Conservation (phyloP, 1,284 basidiomycete species). For the Moniliophthora roreri region DNA sequence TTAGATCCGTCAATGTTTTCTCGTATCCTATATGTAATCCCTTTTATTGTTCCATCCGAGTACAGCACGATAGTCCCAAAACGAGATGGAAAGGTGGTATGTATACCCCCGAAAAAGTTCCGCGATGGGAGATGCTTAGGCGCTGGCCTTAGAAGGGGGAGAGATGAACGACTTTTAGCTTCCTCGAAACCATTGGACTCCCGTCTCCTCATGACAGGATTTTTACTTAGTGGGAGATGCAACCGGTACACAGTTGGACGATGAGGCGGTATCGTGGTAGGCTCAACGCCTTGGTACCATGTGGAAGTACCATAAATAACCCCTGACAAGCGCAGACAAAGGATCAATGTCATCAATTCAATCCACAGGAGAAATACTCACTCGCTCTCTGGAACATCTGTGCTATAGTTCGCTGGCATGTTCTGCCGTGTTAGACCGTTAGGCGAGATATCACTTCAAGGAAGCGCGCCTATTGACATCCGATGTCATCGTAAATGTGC, state of each 20-base stretch:
- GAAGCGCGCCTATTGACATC: conserved; percentile 48
- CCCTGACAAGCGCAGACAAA: conserved; percentile 43
- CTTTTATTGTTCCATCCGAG: too few species aligned
- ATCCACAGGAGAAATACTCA: conserved; percentile 1
- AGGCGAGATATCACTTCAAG: not conserved
- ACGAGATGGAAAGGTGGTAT: too few species aligned
- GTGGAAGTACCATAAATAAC: conserved; percentile 62
- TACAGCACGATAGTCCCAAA: too few species aligned
- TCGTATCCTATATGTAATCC: too few species aligned
- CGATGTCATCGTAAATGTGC: conserved; percentile 55
- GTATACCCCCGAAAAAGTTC: not conserved
- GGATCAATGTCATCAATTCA: too few species aligned
- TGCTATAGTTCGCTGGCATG: conserved; percentile 55
- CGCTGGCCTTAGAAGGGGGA: not conserved
- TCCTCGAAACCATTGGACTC: conserved; percentile 18
- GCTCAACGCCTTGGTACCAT: conserved; percentile 52
- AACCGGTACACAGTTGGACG: conserved; percentile 43
- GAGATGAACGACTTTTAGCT: conserved; percentile 1
- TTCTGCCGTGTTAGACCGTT: conserved; percentile 30
- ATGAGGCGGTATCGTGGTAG: conserved; percentile 52
- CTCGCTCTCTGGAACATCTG: conserved; percentile 43
- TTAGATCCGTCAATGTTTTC: too few species aligned
- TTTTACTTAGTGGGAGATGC: conserved; percentile 44
- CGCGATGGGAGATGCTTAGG: not conserved
- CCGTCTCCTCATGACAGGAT: conserved; percentile 28